Percentiles rank a stretch among this genome's conserved stretches.
Evolutionary conservation across 305 asterid genomes (phyloP).

Genomic region (Solanum hybrid): DNA sequence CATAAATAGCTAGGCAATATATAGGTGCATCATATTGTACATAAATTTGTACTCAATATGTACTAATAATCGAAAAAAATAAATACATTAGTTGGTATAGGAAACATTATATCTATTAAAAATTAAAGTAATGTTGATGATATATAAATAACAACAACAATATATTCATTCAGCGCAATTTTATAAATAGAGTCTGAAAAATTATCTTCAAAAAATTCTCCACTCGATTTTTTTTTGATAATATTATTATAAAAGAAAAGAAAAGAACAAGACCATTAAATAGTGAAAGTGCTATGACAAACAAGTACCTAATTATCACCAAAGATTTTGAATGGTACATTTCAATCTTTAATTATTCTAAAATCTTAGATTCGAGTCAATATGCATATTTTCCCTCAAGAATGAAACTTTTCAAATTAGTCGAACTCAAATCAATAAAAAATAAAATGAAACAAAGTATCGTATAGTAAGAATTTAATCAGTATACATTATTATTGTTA

Average conservation of each 20-base stretch:
- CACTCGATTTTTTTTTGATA: no score
- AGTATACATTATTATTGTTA: neutral
- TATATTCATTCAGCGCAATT: no score
- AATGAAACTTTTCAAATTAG: neutral
- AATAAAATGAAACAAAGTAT: neutral
- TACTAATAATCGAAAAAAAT: neutral
- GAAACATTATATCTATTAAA: neutral
- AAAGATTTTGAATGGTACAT: neutral
- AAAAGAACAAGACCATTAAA: neutral
- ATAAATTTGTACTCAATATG: neutral
- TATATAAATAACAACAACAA: no score
- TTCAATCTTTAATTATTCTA: neutral
- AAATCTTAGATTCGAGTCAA: neutral
- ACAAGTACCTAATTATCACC: neutral
- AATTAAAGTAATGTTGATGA: neutral
- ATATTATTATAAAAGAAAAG: neutral
- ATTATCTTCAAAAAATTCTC: no score
- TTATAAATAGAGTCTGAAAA: no score
- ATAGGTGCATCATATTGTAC: neutral
- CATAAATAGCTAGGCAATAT: neutral
- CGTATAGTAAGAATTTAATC: neutral
- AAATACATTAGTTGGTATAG: neutral
- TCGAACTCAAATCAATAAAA: fast-evolving
- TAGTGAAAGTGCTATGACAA: neutral
- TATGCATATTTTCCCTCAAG: neutral